Base-by-base conservation (phyloP, 208 protist species). In the Wallacemonas sp. region DNA sequence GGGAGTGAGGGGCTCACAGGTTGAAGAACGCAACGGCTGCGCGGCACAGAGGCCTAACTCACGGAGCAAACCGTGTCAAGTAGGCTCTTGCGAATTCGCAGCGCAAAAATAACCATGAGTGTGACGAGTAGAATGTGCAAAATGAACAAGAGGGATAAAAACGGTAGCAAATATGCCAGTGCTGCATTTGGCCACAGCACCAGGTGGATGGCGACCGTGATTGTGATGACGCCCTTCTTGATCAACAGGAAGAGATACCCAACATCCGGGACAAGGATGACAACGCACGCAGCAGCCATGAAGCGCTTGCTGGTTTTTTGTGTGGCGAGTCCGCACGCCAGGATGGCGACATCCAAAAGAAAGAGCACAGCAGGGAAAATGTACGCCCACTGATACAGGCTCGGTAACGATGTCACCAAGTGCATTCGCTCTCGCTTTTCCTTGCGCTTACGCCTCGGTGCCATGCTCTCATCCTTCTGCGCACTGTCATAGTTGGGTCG, bases 81-180 rank as follows among this genome's bases (percentile, higher is more conserved):
- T 31, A 74, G 72, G 57, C 87, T 87, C 39, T 74, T 46, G 18
- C 82, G 82, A 4, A 88, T 33, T 11, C 88, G 74, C 26, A 90
- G 64, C 25, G 87, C 73, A 72, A 84, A 94, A 41, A 87, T 22
- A n/a, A 81, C 41, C 61, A 94, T 68, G 48, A 91, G 20, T 18
- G 71, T 22, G 16, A 67, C 75, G 3, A 91, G 45, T 22, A 89
- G 59, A 20, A 87, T 69, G 67, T 94, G 82, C 41, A 90, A 52
- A 62, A 87, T 73, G 39, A 90, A 84, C 38, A 94, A 42, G 44
- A 83, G 48, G 28, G 80, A 86, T 33, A 82, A 62, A 66, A 79
- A 86, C 8, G 77, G 77, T 45, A 87, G 76, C 22, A 91, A 49
- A 70, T 79, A 86, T 10, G 84, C 55, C 7, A 94, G 50, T 8